phyloP scores from a whole-genome alignment of 345 rosid genomes.

The Mercurialis annua region DNA sequence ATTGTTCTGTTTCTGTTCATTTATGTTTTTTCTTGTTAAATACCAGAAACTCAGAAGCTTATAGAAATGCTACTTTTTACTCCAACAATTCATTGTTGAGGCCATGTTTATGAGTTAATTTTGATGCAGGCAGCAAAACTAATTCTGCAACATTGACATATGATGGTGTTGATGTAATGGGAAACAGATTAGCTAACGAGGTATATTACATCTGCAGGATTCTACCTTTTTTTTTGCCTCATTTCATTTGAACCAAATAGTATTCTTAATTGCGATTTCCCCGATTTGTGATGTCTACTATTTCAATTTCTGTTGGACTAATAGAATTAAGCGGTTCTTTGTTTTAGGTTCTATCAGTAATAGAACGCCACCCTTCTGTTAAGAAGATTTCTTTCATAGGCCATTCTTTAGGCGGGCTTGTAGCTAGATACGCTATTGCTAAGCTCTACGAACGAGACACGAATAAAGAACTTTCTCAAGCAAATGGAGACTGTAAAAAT shows the following conservation, averaged over 20 bases:
- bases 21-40: neutral
- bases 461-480: slow-evolving; percentile 29
- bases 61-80: neutral
- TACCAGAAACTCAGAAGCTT: neutral
- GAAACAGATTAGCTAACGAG: slow-evolving; percentile 83
- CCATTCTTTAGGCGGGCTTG: slow-evolving; percentile 86
- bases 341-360: slow-evolving; percentile 68
- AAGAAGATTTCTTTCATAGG: slow-evolving; percentile 74
- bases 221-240: neutral
- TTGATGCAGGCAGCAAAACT: slow-evolving; percentile 63
- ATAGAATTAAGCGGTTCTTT: slow-evolving; percentile 2
- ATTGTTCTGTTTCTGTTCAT: too few relatives aligned
- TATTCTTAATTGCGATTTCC: too few relatives aligned
- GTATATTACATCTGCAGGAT: slow-evolving; percentile 30
- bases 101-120: slow-evolving; percentile 2
- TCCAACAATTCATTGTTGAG: neutral
- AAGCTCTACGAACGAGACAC: slow-evolving; percentile 51
- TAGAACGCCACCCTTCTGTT: slow-evolving; percentile 46
- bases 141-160: slow-evolving; percentile 59
- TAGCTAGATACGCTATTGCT: slow-evolving; percentile 82
- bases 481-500: slow-evolving; percentile 30
- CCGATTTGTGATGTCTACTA: neutral
- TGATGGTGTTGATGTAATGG: slow-evolving; percentile 90
- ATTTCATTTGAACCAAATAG: neutral
- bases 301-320: slow-evolving; percentile 1